A percentile compares a stretch with the other conserved stretches of the same genome.
These are phyloP conservation scores for Sphaerostilbella broomeana DNA, from an alignment of 2,329 filamentous ascomycete genomes.

Conservation along the genomic window DNA sequence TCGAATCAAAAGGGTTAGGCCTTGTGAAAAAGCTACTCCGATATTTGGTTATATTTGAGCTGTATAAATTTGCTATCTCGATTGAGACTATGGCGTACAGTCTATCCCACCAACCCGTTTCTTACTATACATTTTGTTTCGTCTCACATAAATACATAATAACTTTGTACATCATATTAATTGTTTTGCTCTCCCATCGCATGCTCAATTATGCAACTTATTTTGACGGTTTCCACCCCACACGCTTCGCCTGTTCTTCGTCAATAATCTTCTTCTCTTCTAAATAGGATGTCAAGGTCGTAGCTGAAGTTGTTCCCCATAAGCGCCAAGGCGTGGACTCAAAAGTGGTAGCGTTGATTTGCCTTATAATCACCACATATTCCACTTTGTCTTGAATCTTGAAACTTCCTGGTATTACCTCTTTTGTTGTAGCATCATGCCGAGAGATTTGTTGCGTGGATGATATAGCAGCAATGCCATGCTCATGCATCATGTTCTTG, in stretches of 20 bases:
- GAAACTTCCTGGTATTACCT: slow-evolving; percentile 39
- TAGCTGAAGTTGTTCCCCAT: slow-evolving; percentile 56
- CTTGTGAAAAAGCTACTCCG: too few relatives aligned
- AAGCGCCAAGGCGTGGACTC: slow-evolving; percentile 51
- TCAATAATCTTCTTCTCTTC: slow-evolving; percentile 31
- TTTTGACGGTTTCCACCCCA: slow-evolving; percentile 24
- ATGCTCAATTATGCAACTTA: too few relatives aligned
- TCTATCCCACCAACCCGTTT: too few relatives aligned
- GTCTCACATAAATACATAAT: too few relatives aligned
- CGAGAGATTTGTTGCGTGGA: slow-evolving; percentile 49
- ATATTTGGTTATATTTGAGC: too few relatives aligned
- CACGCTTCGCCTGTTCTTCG: slow-evolving; percentile 27
- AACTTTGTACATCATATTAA: too few relatives aligned
- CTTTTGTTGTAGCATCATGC: slow-evolving; percentile 30
- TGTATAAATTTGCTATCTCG: too few relatives aligned
- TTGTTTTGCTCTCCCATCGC: too few relatives aligned
- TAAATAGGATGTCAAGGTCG: slow-evolving; percentile 37
- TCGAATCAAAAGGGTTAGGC: too few relatives aligned
- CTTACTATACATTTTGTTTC: too few relatives aligned
- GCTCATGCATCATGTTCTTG: slow-evolving; percentile 33
- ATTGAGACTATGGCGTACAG: too few relatives aligned
- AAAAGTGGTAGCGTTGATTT: slow-evolving; percentile 40
- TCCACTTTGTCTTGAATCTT: slow-evolving; percentile 52
- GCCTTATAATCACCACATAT: slow-evolving; percentile 55
- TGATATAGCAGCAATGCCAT: slow-evolving; percentile 54